Evolutionary conservation across 2,329 filamentous ascomycete genomes (phyloP).

Genomic region (Cladosporium austrohemisphaericum): DNA sequence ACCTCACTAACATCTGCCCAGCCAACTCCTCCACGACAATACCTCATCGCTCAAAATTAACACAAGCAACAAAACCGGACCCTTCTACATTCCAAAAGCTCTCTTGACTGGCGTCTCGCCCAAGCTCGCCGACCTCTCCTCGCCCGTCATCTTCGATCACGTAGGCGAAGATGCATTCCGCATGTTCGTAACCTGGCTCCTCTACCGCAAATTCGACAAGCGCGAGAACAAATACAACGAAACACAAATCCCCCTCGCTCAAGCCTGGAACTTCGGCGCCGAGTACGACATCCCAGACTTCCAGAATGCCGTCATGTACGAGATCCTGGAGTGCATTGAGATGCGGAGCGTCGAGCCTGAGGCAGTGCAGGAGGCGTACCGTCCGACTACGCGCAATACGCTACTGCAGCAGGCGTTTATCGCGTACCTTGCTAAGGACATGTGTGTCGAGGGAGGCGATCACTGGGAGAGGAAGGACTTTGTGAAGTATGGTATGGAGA

Average conservation of each 20-base stretch:
- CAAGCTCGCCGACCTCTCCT: not conserved
- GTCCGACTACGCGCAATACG: not conserved
- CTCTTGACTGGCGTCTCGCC: not conserved
- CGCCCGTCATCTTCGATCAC: too few species aligned
- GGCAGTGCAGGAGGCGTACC: not conserved
- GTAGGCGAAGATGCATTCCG: not conserved
- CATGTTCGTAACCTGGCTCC: not conserved
- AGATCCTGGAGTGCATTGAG: not conserved
- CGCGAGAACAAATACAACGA: rapidly evolving
- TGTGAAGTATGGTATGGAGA: too few species aligned
- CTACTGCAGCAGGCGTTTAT: not conserved
- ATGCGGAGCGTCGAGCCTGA: rapidly evolving
- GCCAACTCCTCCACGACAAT: too few species aligned
- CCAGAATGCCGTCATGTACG: not conserved
- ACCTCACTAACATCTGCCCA: too few species aligned
- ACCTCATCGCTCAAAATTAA: not conserved
- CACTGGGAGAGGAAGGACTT: not conserved
- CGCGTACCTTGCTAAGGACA: not conserved
- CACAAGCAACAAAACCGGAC: rapidly evolving
- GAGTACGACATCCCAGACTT: not conserved
- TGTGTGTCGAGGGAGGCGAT: not conserved
- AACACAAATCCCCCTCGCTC: not conserved
- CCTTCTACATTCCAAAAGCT: not conserved
- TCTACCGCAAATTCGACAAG: not conserved
- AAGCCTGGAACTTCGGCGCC: not conserved